A percentile compares a stretch with the other conserved stretches of the same genome.
Conservation (phyloP, 352 stramenopile species). For the Phytophthora sp. region DNA sequence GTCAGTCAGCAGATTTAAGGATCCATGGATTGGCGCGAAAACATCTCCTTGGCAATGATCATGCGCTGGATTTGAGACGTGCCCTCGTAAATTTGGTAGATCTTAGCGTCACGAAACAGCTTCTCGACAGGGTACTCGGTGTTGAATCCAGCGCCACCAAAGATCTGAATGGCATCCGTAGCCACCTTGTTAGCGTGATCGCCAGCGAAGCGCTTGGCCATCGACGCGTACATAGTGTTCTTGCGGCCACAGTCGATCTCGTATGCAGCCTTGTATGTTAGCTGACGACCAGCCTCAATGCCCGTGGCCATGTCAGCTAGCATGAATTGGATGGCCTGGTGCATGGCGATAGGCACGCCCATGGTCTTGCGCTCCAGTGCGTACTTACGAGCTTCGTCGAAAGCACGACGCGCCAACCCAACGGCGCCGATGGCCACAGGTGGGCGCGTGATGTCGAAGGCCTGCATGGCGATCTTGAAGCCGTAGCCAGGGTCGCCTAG, state of each 20-base stretch:
- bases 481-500: constrained; percentile 86
- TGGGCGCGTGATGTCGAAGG: constrained; percentile 91
- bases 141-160: constrained; percentile 91
- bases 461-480: constrained; percentile 94
- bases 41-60: constrained; percentile 91
- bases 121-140: constrained; percentile 94
- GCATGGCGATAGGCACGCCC: constrained; percentile 81
- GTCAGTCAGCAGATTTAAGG: constrained; percentile 22
- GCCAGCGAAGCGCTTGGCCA: constrained; percentile 91
- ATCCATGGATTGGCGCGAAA: constrained; percentile 71
- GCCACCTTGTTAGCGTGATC: constrained; percentile 89
- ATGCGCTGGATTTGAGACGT: constrained; percentile 93
- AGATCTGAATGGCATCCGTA: constrained; percentile 92
- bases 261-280: constrained; percentile 91
- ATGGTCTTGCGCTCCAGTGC: constrained; percentile 89
- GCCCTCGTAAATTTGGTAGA: constrained; percentile 94
- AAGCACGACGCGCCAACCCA: constrained; percentile 83
- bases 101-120: constrained; percentile 92
- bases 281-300: constrained; percentile 83
- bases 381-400: constrained; percentile 91
- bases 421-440: constrained; percentile 89
- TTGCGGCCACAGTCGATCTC: constrained; percentile 90
- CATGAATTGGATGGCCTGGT: constrained; percentile 92
- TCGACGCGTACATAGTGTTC: constrained; percentile 91
- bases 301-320: constrained; percentile 91